These are phyloP conservation scores for Musa itinerans DNA, from an alignment of 176 grass and related monocot species.

Conservation along the genomic window DNA sequence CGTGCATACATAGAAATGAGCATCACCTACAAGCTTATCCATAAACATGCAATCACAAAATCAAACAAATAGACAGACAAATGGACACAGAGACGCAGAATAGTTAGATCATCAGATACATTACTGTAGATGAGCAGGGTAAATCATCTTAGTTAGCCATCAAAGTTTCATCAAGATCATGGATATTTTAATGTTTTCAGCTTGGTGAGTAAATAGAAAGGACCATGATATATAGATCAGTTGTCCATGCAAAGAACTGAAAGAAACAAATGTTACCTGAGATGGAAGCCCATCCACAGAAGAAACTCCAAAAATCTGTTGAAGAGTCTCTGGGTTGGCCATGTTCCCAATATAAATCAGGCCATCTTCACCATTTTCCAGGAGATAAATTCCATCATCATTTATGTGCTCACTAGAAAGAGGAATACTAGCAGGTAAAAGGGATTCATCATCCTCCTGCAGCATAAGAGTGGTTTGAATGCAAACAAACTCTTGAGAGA, in stretches of 20 bases:
- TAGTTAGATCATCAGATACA: too few species aligned
- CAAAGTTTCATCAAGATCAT: background rate
- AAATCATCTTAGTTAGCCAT: background rate
- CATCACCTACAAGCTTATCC: too few species aligned
- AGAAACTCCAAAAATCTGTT: constrained; percentile 67
- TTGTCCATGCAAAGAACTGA: background rate
- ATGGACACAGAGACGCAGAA: too few species aligned
- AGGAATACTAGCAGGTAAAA: constrained; percentile 45
- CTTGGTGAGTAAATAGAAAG: background rate
- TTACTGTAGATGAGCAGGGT: too few species aligned
- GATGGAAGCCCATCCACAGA: constrained; percentile 50
- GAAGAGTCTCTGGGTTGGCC: constrained; percentile 38
- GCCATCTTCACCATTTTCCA: constrained; percentile 87
- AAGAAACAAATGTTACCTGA: constrained; percentile 32
- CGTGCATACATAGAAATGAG: too few species aligned
- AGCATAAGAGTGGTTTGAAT: constrained; percentile 12
- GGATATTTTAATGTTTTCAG: background rate
- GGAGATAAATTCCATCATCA: constrained; percentile 73
- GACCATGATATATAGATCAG: background rate
- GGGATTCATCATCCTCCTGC: constrained; percentile 56
- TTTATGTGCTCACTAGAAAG: constrained; percentile 62
- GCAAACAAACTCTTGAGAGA: background rate
- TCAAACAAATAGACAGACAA: too few species aligned
- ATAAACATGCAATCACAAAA: too few species aligned
- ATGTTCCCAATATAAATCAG: constrained; percentile 68